Evolutionary conservation across 352 stramenopile species (phyloP).

Genomic region (Globisporangium mamillatum): DNA sequence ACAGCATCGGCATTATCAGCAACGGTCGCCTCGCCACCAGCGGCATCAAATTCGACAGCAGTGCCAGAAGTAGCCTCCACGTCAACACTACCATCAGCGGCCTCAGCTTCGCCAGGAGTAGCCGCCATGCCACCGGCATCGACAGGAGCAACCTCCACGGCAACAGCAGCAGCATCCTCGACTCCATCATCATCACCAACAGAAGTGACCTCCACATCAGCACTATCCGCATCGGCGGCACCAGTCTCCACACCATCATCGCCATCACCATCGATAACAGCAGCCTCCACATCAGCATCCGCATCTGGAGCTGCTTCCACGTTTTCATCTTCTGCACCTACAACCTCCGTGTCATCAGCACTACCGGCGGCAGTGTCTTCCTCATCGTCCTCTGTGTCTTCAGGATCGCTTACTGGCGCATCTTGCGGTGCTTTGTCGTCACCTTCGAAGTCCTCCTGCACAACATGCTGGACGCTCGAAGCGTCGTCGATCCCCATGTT

Average conservation of each 20-base stretch:
- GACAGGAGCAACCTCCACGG: background rate
- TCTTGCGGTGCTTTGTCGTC: background rate
- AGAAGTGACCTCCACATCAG: background rate
- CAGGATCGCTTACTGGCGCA: background rate
- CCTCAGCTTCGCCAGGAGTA: background rate
- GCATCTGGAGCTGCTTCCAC: background rate
- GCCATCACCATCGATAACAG: background rate
- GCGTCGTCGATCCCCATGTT: slow-evolving; percentile 3
- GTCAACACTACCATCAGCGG: background rate
- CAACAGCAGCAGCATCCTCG: background rate
- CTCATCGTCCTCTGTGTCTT: background rate
- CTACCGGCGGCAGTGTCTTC: background rate
- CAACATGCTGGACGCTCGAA: background rate
- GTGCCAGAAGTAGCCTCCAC: background rate
- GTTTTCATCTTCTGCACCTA: background rate
- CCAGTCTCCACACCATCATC: background rate
- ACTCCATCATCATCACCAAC: background rate
- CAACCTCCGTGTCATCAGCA: background rate
- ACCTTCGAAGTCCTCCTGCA: slow-evolving; percentile 1
- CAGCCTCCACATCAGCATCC: background rate
- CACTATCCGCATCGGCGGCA: background rate
- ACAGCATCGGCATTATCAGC: background rate
- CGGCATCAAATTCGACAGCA: background rate
- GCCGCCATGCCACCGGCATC: background rate
- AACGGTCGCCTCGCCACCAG: background rate